phyloP scores from a whole-genome alignment of 805 yeast genomes.

The Crinitomyces ghanaensis region DNA sequence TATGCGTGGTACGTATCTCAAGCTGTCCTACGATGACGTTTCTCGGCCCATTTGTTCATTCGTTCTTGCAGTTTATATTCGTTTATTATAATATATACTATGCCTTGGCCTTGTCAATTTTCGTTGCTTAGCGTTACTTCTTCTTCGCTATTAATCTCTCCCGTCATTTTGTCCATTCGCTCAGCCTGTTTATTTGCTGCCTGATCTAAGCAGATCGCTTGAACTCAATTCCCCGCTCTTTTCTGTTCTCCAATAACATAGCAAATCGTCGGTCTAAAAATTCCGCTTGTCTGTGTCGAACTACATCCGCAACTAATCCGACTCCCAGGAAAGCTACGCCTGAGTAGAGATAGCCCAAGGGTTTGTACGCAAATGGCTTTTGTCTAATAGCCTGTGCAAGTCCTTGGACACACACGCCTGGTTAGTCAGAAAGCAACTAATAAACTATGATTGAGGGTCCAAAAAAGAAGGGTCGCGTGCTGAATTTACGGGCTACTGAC shows the following conservation, averaged over 20 bases:
- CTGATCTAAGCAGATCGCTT: conserved; percentile 5
- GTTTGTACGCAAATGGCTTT: conserved; percentile 26
- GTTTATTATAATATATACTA: no score
- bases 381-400: conserved; percentile 26
- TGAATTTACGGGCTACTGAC: no score
- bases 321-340: conserved; percentile 25
- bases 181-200: not conserved
- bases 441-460: no score
- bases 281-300: conserved; percentile 21
- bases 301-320: conserved; percentile 22
- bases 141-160: not conserved
- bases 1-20: no score
- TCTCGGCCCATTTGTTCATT: no score
- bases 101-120: not conserved
- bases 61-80: no score
- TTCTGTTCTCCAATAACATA: conserved; percentile 18
- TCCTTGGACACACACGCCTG: conserved; percentile 18
- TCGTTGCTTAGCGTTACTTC: not conserved
- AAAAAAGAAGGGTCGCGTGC: no score
- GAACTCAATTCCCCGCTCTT: conserved; percentile 22
- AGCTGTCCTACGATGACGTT: no score
- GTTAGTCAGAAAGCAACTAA: no score
- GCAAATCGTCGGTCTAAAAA: conserved; percentile 21
- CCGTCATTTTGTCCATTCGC: no score
- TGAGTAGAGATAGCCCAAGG: conserved; percentile 22